Evolutionary conservation across 164 flowering plant species (phyloP).

Genomic region (Annona squamosa): DNA sequence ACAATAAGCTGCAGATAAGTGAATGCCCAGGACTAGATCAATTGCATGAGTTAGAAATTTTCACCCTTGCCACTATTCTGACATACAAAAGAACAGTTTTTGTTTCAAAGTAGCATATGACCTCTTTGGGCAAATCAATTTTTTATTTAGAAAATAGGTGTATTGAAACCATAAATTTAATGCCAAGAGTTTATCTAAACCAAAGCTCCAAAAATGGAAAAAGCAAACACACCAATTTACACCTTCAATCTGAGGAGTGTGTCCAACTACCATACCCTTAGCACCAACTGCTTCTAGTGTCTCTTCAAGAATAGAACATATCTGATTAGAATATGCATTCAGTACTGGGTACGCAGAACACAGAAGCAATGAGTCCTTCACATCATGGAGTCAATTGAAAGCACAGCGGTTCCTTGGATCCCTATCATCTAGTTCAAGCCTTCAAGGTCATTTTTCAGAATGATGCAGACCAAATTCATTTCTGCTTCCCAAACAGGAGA

Average conservation of each 20-base stretch:
- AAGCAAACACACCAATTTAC: slow-evolving; percentile 61
- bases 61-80: background rate
- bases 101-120: background rate
- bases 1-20: background rate
- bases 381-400: background rate
- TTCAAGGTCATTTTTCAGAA: background rate
- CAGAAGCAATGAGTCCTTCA: background rate
- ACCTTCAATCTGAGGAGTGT: slow-evolving; percentile 80
- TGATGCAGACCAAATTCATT: background rate
- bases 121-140: background rate
- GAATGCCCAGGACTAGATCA: background rate
- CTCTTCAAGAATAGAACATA: slow-evolving; percentile 52
- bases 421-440: background rate
- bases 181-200: background rate
- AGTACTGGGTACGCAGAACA: background rate
- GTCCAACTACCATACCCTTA: slow-evolving; percentile 95
- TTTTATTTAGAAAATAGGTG: background rate
- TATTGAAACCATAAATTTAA: background rate
- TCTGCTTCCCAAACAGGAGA: background rate
- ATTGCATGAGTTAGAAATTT: background rate
- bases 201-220: slow-evolving; percentile 1
- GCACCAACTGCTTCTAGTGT: slow-evolving; percentile 75
- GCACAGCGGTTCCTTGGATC: background rate
- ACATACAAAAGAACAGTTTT: background rate
- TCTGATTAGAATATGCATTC: slow-evolving; percentile 32